A percentile compares a stretch with the other conserved stretches of the same genome.
Conservation (phyloP, 2,329 filamentous ascomycete species). For the Penicillium sp. region DNA sequence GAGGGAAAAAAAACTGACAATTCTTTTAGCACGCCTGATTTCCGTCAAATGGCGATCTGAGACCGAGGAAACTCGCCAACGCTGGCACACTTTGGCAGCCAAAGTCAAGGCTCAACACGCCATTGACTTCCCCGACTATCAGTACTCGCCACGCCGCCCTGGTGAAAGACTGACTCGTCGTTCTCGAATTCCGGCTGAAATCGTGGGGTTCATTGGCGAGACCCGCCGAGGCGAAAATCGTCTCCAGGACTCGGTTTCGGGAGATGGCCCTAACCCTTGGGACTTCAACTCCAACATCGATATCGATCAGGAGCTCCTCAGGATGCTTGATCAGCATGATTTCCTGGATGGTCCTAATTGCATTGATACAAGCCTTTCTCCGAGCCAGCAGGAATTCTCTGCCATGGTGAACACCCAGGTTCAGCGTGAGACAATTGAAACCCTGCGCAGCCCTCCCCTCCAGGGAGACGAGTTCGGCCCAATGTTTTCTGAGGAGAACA, state of each 20-base stretch:
- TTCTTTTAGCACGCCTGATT: constrained; percentile 38
- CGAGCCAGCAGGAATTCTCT: no score
- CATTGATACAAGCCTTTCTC: background rate
- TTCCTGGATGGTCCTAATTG: background rate
- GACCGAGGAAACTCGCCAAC: constrained; percentile 33
- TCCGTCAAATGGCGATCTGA: constrained; percentile 46
- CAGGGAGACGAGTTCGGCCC: no score
- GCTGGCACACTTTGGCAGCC: constrained; percentile 42
- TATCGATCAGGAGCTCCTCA: background rate
- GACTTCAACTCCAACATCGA: background rate
- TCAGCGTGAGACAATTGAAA: no score
- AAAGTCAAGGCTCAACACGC: constrained; percentile 43
- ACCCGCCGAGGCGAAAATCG: background rate
- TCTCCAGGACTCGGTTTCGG: background rate
- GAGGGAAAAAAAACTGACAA: constrained; percentile 12
- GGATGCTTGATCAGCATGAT: background rate
- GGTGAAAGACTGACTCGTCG: background rate
- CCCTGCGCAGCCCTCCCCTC: no score
- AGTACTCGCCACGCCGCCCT: constrained; percentile 44
- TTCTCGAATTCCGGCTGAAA: background rate
- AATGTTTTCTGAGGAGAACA: no score
- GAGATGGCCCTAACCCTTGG: background rate
- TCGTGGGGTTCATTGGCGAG: background rate
- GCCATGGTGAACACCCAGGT: no score
- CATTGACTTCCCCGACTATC: constrained; percentile 44